Evolutionary conservation across 2,329 filamentous ascomycete species (phyloP), one percentile per base, ranked within the genome.

Genomic region (Exophiala phaeomuriformis): DNA sequence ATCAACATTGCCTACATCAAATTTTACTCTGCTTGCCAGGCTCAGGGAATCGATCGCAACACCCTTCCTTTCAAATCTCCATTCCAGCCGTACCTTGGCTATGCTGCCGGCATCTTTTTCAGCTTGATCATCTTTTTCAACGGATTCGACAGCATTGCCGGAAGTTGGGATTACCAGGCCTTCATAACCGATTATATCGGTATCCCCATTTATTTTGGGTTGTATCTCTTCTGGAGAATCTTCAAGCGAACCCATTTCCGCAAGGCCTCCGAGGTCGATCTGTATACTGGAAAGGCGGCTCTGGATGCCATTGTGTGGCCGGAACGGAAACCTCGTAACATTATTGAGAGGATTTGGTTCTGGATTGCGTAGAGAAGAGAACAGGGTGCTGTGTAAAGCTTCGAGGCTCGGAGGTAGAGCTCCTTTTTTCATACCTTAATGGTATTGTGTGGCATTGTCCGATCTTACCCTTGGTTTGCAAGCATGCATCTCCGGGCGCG

Each of bases 31-130:
- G 86, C 86, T 0, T 76, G 86, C 50, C 71, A 76, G 31, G 83
- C 77, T 0, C 86, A 90, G 64, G 85, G 84, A 0, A 74, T 90
- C 28, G 78, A 82, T 61, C 78, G 85, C 4, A 76, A 82, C 36
- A 75, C 75, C 0, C 70, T 90, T 12, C 84, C 85, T 0, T 90
- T 87, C 72, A 81, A 77, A 57, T 80, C 82, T 0, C 77, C 76
- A 42, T 74, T 79, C 36, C 85, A 89, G 72, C 87, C 87, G 0
- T 89, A 83, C 62, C 77, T 80, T 0, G 84, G 85, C 0, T 89
- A 77, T 62, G 80, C 82, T 40, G 81, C 80, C 0, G 68, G 87
- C 4, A 30, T 62, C 1, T 65, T 69, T 70, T 78, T 67, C 55
- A 78, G 74, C 61, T 68, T 80, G 40, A 69, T 84, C 31, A 83